These are phyloP conservation scores for Dissophora ornata DNA, from an alignment of 192 early-diverging fungal species.

Conservation along the genomic window DNA sequence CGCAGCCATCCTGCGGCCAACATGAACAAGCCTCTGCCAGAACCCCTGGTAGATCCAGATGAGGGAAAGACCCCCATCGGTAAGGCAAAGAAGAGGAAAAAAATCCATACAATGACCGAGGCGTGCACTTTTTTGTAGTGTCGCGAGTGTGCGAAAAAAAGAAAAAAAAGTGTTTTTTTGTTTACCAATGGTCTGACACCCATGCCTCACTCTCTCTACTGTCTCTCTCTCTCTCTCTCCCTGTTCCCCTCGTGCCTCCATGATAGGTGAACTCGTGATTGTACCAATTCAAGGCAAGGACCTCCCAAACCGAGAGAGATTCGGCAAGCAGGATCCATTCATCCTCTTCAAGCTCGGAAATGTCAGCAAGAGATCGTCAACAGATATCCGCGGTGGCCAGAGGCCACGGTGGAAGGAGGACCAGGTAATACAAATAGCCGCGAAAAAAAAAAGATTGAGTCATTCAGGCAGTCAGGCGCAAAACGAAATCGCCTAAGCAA, in stretches of 20 bases:
- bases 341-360: conserved; percentile 63
- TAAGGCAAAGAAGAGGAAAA: conserved; percentile 10
- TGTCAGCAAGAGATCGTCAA: conserved; percentile 58
- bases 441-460: too few species aligned
- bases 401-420: conserved; percentile 67
- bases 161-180: too few species aligned
- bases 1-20: conserved; percentile 13
- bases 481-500: too few species aligned
- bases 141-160: too few species aligned
- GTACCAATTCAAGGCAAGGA: conserved; percentile 52
- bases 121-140: too few species aligned
- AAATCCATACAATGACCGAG: too few species aligned
- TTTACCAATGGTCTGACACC: too few species aligned
- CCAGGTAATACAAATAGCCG: conserved; percentile 51
- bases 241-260: too few species aligned
- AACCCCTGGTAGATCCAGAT: conserved; percentile 50
- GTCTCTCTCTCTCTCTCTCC: too few species aligned
- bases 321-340: conserved; percentile 70
- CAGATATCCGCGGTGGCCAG: conserved; percentile 67
- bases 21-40: conserved; percentile 52
- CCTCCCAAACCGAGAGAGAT: conserved; percentile 44
- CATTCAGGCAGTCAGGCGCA: too few species aligned
- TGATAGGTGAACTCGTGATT: conserved; percentile 51
- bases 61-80: conserved; percentile 52
- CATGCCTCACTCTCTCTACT: too few species aligned